A percentile compares a stretch with the other conserved stretches of the same genome.
phyloP scores from a whole-genome alignment of 116 monocot genomes.

The Trichopus zeylanicus region DNA sequence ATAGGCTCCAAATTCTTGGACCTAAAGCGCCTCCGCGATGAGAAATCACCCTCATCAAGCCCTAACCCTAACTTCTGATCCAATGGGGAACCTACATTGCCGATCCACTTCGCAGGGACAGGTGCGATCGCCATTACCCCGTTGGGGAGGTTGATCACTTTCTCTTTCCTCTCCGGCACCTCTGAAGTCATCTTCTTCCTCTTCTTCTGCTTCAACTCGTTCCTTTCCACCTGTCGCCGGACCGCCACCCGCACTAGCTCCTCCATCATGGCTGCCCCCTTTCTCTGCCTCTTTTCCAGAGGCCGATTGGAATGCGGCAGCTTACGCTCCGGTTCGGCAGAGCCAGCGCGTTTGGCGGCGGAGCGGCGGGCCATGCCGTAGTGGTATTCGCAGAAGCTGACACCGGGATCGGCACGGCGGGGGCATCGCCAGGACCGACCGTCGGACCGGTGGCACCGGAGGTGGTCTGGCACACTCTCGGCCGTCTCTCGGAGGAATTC shows the following conservation, averaged over 20 bases:
- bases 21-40: slow-evolving; percentile 33
- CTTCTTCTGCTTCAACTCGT: slow-evolving; percentile 17
- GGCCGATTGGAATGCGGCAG: too few species aligned
- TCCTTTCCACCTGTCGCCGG: slow-evolving; percentile 20
- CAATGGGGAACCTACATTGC: background rate
- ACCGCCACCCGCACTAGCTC: slow-evolving; percentile 27
- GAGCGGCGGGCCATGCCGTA: slow-evolving; percentile 15
- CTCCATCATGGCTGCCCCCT: slow-evolving; percentile 10
- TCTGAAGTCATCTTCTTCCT: background rate
- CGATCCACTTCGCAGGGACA: background rate
- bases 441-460: slow-evolving; percentile 6
- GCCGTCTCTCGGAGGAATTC: background rate
- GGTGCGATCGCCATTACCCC: slow-evolving; percentile 40
- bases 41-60: slow-evolving; percentile 4
- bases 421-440: slow-evolving; percentile 40
- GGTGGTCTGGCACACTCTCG: slow-evolving; percentile 26
- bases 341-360: too few species aligned
- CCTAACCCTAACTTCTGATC: slow-evolving; percentile 20
- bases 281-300: background rate
- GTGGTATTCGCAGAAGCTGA: slow-evolving; percentile 49
- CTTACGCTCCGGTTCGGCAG: slow-evolving; percentile 1
- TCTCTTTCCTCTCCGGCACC: slow-evolving; percentile 1
- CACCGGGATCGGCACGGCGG: slow-evolving; percentile 20
- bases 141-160: slow-evolving; percentile 21
- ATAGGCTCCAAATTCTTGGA: slow-evolving; percentile 54